A percentile compares a stretch with the other conserved stretches of the same genome.
These are phyloP conservation scores for Saccharum hybrid DNA, from an alignment of 202 grass and related monocot species.

Conservation along the genomic window DNA sequence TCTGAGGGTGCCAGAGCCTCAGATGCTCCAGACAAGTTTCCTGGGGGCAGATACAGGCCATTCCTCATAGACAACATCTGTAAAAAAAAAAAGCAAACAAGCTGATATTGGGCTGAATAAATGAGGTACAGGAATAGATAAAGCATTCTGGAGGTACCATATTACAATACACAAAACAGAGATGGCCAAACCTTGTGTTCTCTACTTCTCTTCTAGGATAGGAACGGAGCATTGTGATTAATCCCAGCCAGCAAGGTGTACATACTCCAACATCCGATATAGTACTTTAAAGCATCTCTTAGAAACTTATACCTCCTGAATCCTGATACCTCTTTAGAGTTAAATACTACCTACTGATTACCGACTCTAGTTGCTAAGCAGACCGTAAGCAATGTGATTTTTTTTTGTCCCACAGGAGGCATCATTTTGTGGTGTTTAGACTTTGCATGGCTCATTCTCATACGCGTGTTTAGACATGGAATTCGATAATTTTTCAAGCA, in stretches of 20 bases:
- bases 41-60: constrained; percentile 66
- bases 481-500: background rate
- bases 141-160: background rate
- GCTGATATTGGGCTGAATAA: background rate
- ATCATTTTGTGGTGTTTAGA: background rate
- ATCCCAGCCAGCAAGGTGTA: background rate
- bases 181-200: background rate
- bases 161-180: background rate
- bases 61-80: constrained; percentile 96
- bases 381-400: background rate
- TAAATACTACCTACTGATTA: background rate
- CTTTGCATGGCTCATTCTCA: background rate
- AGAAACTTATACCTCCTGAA: background rate
- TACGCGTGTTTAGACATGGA: background rate
- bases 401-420: no score
- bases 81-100: constrained; percentile 4
- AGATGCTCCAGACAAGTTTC: constrained; percentile 60
- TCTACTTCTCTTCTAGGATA: background rate
- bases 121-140: background rate
- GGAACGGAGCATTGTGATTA: background rate
- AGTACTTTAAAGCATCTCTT: background rate
- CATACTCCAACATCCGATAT: background rate
- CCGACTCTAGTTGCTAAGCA: background rate
- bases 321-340: background rate
- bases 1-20: constrained; percentile 50